Evolutionary conservation across 257 asterid genomes (phyloP).

Genomic region (Lantana camara): DNA sequence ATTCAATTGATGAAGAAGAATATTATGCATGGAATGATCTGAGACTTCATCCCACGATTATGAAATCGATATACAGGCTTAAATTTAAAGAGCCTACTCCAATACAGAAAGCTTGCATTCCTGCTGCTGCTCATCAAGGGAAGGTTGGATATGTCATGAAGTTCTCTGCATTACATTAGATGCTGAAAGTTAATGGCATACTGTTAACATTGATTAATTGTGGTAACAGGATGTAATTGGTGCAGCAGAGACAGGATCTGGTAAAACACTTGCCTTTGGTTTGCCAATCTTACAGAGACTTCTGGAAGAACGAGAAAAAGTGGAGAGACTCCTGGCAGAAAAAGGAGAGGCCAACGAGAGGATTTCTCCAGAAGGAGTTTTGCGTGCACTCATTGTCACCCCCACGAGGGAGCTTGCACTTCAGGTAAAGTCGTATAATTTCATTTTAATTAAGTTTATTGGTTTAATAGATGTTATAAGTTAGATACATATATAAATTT

Average conservation of each 20-base stretch:
- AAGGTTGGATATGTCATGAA: slow-evolving; percentile 56
- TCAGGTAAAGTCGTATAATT: slow-evolving; percentile 56
- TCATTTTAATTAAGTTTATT: not conserved
- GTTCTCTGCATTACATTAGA: slow-evolving; percentile 17
- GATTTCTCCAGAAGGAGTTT: slow-evolving; percentile 54
- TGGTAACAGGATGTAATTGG: slow-evolving; percentile 89
- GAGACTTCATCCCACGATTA: slow-evolving; percentile 85
- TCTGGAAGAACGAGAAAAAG: slow-evolving; percentile 87
- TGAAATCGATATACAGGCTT: slow-evolving; percentile 79
- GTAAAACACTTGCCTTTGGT: slow-evolving; percentile 98
- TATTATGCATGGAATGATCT: slow-evolving; percentile 84
- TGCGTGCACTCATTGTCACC: slow-evolving; percentile 89
- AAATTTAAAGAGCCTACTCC: slow-evolving; percentile 94
- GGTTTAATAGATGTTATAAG: no score
- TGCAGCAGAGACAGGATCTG: slow-evolving; percentile 99
- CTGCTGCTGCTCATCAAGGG: slow-evolving; percentile 98
- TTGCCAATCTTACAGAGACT: slow-evolving; percentile 92
- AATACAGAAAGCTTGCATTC: slow-evolving; percentile 89
- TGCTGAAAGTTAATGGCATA: slow-evolving; percentile 20
- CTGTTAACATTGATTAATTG: slow-evolving; percentile 33
- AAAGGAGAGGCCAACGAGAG: slow-evolving; percentile 61
- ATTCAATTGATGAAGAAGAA: slow-evolving; percentile 66
- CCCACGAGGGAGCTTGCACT: slow-evolving; percentile 99
- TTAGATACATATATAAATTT: no score
- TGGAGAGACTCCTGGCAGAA: slow-evolving; percentile 49